These are phyloP conservation scores for Bruguiera hainesii DNA, from an alignment of 441 rosid species.

Conservation along the genomic window DNA sequence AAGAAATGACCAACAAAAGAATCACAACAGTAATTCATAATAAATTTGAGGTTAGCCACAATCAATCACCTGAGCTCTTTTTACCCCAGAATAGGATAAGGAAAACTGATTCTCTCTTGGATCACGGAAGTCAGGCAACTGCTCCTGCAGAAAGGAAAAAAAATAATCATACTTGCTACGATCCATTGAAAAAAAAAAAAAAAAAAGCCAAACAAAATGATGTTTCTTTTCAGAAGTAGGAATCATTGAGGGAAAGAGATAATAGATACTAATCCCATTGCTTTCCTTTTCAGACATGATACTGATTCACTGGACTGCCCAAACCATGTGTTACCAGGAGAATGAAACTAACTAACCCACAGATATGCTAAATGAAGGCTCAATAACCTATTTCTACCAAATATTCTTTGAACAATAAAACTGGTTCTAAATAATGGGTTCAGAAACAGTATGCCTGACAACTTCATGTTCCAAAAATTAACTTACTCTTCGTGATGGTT, in stretches of 20 bases:
- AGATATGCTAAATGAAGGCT: no score
- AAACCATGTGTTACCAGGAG: no score
- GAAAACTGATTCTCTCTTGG: constrained; percentile 45
- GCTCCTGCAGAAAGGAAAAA: constrained; percentile 50
- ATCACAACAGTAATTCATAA: neutral
- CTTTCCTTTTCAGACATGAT: no score
- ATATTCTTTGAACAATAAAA: neutral
- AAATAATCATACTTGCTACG: neutral
- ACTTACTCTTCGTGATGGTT: constrained; percentile 70
- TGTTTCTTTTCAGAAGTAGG: no score
- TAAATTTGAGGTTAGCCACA: neutral
- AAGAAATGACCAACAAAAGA: neutral
- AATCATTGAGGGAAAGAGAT: no score
- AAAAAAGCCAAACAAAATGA: no score
- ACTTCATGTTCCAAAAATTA: constrained; percentile 5
- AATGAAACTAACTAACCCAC: no score
- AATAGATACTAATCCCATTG: no score
- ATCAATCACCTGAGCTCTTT: constrained; percentile 49
- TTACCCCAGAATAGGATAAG: constrained; percentile 38
- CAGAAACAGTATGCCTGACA: neutral
- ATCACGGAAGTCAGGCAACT: constrained; percentile 47
- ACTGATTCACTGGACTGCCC: no score
- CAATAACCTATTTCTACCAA: no score
- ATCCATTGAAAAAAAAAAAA: no score
- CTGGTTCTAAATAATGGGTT: no score